A percentile compares a stretch with the other conserved stretches of the same genome.
Conservation (phyloP, 2,329 filamentous ascomycete genomes). For the Fusarium sp. region DNA sequence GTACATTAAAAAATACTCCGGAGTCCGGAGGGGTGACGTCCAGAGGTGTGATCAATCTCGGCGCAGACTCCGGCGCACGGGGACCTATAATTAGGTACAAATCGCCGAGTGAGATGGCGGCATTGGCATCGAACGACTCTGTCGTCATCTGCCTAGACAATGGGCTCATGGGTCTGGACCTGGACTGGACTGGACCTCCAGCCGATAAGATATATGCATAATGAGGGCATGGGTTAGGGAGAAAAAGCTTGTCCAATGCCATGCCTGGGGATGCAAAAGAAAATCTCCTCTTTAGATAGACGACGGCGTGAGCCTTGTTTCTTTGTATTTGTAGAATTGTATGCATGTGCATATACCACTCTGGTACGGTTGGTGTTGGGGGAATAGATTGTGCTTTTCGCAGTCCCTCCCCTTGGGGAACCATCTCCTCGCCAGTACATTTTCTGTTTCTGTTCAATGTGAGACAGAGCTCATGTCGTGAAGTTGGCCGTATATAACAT, state of each 20-base stretch:
- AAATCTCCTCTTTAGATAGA: neutral
- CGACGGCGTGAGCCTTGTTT: neutral
- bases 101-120: neutral
- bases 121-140: conserved; percentile 10
- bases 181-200: neutral
- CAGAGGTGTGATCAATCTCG: neutral
- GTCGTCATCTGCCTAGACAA: conserved; percentile 13
- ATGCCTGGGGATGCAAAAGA: neutral
- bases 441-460: neutral
- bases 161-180: conserved; percentile 6
- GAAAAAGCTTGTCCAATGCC: neutral
- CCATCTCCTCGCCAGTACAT: neutral
- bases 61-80: conserved; percentile 1
- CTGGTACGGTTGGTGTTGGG: conserved; percentile 2
- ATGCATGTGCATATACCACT: neutral
- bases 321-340: neutral
- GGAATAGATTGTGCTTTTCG: neutral
- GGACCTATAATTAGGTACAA: neutral
- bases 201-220: neutral
- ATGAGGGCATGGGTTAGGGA: neutral
- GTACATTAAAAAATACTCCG: neutral
- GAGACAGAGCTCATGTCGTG: neutral
- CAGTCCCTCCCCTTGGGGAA: neutral
- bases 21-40: neutral
- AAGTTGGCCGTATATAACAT: neutral